Percentiles rank a stretch among this genome's conserved stretches.
Evolutionary conservation across 2,329 filamentous ascomycete genomes (phyloP).

Genomic region (Hypoxylon sp.): DNA sequence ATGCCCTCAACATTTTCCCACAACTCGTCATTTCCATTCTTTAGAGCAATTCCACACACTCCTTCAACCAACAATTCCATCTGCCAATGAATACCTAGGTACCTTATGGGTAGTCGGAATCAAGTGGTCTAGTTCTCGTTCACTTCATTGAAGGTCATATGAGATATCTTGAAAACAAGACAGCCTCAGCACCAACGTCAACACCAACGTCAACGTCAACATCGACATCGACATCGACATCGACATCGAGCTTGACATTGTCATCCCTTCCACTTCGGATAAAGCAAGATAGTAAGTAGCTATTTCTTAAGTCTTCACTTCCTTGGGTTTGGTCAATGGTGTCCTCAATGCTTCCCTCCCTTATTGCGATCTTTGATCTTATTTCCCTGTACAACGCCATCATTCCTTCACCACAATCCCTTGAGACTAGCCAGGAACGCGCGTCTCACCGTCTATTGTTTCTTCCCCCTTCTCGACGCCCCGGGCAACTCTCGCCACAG

Average conservation of each 20-base stretch:
- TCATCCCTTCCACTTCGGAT: neutral
- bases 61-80: constrained; percentile 3
- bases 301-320: neutral
- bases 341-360: constrained; percentile 33
- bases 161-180: constrained; percentile 3
- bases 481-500: constrained; percentile 40
- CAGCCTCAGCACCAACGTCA: neutral
- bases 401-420: constrained; percentile 47
- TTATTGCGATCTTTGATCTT: constrained; percentile 43
- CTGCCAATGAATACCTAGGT: neutral
- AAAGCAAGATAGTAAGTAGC: constrained; percentile 16
- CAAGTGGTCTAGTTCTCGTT: neutral
- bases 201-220: neutral
- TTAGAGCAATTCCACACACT: constrained; percentile 4
- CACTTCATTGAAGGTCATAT: neutral
- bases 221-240: neutral
- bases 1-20: neutral
- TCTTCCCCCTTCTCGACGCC: constrained; percentile 30
- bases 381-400: constrained; percentile 43
- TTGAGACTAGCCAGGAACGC: constrained; percentile 37
- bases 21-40: constrained; percentile 18
- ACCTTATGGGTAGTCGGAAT: neutral
- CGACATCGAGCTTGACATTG: neutral
- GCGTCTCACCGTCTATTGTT: constrained; percentile 43
- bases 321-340: neutral